Base-by-base conservation (phyloP, 2,329 filamentous ascomycete species). In the Fusarium equiseti region DNA sequence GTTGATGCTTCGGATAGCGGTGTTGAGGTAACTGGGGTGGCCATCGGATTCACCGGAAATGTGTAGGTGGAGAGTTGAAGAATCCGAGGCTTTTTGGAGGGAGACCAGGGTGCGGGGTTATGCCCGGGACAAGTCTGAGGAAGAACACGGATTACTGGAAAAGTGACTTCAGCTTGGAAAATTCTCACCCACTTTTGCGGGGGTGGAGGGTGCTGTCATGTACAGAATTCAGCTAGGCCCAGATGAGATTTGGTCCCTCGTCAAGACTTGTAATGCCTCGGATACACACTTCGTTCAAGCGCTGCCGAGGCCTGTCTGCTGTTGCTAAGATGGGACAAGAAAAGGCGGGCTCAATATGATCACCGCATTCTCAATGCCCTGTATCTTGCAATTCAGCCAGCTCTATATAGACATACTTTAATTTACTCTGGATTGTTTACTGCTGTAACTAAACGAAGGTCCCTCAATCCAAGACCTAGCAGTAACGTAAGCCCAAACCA, bases 1-100 rank as follows among this genome's bases (percentile, higher is more conserved):
- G 63, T 58, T 20, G 71, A 73, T 5, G 49, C 35, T 38, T 72
- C 70, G 3, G 71, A 73, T 24, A 63, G 44, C 11, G 71, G 71
- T 7, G 70, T 72, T 22, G 65, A 54, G 22, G 53, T 59, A 13
- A 40, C 43, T 32, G 68, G 57, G 38, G 56, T 58, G 2, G 65
- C 32, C 64, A 72, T 71, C 59, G 57, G 59, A 59, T 49, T 53
- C 35, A 35, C 40, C 29, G 40, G 45, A 51, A 40, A 46, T 26
- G 16, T 38, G 43, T 59, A 32, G 26, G 40, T 82, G 35, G 18
- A 15, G 18, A 38, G 32, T n/a, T 31, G 27, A 40, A 10, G 42
- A 63, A 63, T 63, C 59, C 46, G 58, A 55, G 59, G 12, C 35
- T 38, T 35, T 24, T 48, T 40, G 13, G 22, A n/a, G 35, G 49